These are phyloP conservation scores for Jaapia argillacea DNA, from an alignment of 768 basidiomycete genomes.

Conservation along the genomic window DNA sequence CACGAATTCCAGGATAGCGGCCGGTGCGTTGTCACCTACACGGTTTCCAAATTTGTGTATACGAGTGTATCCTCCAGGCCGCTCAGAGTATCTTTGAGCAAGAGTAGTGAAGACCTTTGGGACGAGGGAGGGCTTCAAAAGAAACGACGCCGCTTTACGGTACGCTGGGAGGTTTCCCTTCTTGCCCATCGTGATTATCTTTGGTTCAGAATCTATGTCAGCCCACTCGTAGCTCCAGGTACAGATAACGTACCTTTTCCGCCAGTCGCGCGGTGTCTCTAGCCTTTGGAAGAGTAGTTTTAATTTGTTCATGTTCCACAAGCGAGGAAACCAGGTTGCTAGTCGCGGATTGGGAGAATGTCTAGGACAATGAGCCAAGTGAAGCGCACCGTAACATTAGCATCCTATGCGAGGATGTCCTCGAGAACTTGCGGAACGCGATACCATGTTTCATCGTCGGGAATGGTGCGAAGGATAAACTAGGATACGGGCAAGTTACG, in stretches of 20 bases:
- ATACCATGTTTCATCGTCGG: conserved; percentile 95
- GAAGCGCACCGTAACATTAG: conserved; percentile 76
- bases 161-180: conserved; percentile 64
- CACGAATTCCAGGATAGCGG: conserved; percentile 89
- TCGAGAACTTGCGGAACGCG: conserved; percentile 85
- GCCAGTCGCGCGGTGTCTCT: conserved; percentile 85
- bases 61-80: conserved; percentile 93
- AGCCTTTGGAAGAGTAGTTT: conserved; percentile 93
- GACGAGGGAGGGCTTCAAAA: conserved; percentile 60
- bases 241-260: conserved; percentile 62
- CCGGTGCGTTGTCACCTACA: conserved; percentile 85
- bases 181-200: conserved; percentile 93
- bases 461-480: conserved; percentile 6
- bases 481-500: background rate
- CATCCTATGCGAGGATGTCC: conserved; percentile 86
- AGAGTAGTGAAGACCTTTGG: conserved; percentile 81
- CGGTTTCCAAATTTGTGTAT: conserved; percentile 89
- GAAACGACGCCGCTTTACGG: conserved; percentile 65
- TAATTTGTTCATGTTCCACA: conserved; percentile 90
- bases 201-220: conserved; percentile 4
- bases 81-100: conserved; percentile 65
- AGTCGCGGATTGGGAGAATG: conserved; percentile 6
- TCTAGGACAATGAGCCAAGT: background rate
- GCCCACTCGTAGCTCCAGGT: background rate
- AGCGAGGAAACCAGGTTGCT: conserved; percentile 94